These are phyloP conservation scores for Ophiostoma novo-ulmi DNA, from an alignment of 2,329 filamentous ascomycete genomes.

Conservation along the genomic window DNA sequence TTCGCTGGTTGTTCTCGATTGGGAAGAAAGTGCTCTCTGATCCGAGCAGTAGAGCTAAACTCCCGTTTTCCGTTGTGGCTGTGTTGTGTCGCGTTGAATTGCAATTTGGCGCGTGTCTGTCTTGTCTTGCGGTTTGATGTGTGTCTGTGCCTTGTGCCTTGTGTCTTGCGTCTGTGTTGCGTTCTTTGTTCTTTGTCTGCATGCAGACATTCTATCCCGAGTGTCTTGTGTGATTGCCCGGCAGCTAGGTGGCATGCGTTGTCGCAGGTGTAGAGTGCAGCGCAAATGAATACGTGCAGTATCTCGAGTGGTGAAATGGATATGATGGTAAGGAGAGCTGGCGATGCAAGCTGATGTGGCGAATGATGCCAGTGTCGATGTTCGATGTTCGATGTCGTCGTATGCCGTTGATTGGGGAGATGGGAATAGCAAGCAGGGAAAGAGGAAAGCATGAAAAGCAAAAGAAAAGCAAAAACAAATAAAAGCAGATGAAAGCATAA, in stretches of 20 bases:
- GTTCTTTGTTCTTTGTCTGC: background rate
- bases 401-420: background rate
- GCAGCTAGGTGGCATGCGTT: background rate
- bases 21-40: conserved; percentile 6
- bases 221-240: background rate
- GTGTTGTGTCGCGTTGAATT: conserved; percentile 7
- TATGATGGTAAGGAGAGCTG: too few species aligned
- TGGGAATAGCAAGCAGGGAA: background rate
- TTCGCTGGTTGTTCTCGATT: conserved; percentile 1
- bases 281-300: background rate
- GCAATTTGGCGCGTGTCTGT: background rate
- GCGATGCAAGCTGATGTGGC: too few species aligned
- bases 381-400: background rate
- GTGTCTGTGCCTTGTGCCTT: background rate
- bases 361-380: background rate
- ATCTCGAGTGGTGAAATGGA: background rate
- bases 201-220: background rate
- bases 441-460: background rate
- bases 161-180: background rate
- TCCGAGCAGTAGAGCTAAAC: background rate
- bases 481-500: background rate
- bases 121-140: background rate
- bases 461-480: background rate
- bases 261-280: background rate
- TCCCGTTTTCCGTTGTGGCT: background rate